These are phyloP conservation scores for Calocera cornea DNA, from an alignment of 768 basidiomycete species.

Conservation along the genomic window DNA sequence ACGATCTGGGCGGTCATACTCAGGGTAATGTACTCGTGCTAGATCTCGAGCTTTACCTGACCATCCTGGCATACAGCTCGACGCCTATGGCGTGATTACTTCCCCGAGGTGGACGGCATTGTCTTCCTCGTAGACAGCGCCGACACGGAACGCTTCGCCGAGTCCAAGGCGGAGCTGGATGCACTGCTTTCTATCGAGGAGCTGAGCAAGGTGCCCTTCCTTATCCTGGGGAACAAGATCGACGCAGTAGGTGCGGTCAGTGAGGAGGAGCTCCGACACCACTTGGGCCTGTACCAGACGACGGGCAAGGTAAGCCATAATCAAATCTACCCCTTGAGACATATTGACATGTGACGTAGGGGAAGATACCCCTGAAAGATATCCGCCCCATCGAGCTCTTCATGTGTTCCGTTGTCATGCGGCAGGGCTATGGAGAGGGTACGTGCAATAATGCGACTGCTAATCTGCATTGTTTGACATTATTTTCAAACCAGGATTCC, in stretches of 20 bases:
- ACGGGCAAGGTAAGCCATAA: slow-evolving; percentile 72
- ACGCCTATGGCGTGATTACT: slow-evolving; percentile 98
- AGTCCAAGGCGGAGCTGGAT: slow-evolving; percentile 95
- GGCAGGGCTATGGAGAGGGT: slow-evolving; percentile 98
- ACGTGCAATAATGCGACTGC: slow-evolving; percentile 14
- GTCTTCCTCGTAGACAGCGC: slow-evolving; percentile 96
- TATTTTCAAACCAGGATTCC: slow-evolving; percentile 49
- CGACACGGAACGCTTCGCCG: slow-evolving; percentile 90
- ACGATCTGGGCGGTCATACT: slow-evolving; percentile 94
- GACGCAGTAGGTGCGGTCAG: slow-evolving; percentile 95
- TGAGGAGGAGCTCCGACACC: slow-evolving; percentile 92
- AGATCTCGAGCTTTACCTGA: background rate
- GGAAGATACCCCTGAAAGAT: slow-evolving; percentile 91
- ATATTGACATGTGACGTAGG: slow-evolving; percentile 34
- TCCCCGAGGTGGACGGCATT: slow-evolving; percentile 98
- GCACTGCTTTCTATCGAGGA: slow-evolving; percentile 91
- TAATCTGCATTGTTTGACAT: background rate
- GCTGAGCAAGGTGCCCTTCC: slow-evolving; percentile 91
- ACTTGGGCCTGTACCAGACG: slow-evolving; percentile 94
- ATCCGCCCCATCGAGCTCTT: slow-evolving; percentile 98
- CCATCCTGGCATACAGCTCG: slow-evolving; percentile 45
- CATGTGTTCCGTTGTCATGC: slow-evolving; percentile 99
- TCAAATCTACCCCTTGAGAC: background rate
- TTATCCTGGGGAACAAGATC: slow-evolving; percentile 98
- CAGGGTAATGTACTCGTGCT: slow-evolving; percentile 44